Evolutionary conservation across 352 stramenopile genomes (phyloP).

Genomic region (Phytophthora lateralis): DNA sequence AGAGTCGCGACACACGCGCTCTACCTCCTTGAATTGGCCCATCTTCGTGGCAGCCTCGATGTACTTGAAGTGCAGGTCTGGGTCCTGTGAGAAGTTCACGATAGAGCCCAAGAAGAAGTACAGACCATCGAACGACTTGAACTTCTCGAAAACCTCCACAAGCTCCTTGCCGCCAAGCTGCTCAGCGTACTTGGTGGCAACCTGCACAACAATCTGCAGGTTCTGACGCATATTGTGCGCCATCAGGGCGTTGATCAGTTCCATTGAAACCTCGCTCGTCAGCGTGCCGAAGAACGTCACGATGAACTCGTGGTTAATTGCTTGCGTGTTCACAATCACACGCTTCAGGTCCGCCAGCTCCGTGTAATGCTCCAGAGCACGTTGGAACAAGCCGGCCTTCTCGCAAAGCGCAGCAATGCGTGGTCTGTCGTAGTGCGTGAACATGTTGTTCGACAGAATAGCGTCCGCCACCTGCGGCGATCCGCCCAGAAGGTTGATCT

Average conservation of each 20-base stretch:
- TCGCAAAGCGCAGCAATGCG: conserved; percentile 99
- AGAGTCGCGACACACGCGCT: conserved; percentile 99
- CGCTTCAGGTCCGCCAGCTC: conserved; percentile 98
- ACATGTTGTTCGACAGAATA: conserved; percentile 99
- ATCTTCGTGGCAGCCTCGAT: conserved; percentile 99
- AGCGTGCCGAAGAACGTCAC: conserved; percentile 99
- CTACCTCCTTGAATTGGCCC: conserved; percentile 99
- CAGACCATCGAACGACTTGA: conserved; percentile 97
- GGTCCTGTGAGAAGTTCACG: conserved; percentile 98
- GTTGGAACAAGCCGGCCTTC: conserved; percentile 98
- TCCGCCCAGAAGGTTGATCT: conserved; percentile 99
- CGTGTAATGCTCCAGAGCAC: conserved; percentile 99
- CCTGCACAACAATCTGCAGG: conserved; percentile 99
- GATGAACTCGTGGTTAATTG: conserved; percentile 97
- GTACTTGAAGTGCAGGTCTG: conserved; percentile 99
- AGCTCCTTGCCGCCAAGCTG: conserved; percentile 94
- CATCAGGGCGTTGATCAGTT: conserved; percentile 98
- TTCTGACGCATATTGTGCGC: conserved; percentile 97
- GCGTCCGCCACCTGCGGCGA: conserved; percentile 99
- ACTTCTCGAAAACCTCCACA: conserved; percentile 99
- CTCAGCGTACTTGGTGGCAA: conserved; percentile 95
- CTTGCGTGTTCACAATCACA: conserved; percentile 91
- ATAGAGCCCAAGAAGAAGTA: conserved; percentile 99
- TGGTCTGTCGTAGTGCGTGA: conserved; percentile 98
- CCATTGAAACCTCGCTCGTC: conserved; percentile 96